Percentiles rank a stretch among this genome's conserved stretches.
phyloP scores from a whole-genome alignment of 2,329 filamentous ascomycete genomes.

The Pestalotiopsis sp. region DNA sequence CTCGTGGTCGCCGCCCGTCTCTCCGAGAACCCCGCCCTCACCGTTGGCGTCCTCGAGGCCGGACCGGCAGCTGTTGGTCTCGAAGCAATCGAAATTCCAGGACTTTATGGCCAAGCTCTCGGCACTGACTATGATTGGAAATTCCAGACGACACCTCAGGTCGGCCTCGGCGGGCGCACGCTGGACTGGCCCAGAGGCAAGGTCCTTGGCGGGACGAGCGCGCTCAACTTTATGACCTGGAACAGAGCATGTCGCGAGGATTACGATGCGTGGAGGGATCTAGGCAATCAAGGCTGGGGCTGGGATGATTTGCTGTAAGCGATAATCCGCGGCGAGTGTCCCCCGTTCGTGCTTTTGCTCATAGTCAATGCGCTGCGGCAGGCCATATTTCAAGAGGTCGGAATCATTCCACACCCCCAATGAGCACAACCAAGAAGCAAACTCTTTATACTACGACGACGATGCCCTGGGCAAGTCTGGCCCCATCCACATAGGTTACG shows the following conservation, averaged over 20 bases:
- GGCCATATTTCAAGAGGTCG: conserved; percentile 52
- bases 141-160: conserved; percentile 41
- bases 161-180: conserved; percentile 38
- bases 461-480: conserved; percentile 45
- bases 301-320: conserved; percentile 49
- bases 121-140: conserved; percentile 43
- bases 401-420: conserved; percentile 48
- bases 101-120: conserved; percentile 36
- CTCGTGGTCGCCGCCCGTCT: conserved; percentile 10
- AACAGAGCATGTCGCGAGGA: conserved; percentile 48
- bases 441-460: conserved; percentile 41
- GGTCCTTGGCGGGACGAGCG: conserved; percentile 64
- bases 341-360: too few relatives aligned
- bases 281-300: conserved; percentile 62
- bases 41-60: conserved; percentile 49
- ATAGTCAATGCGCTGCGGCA: conserved; percentile 20
- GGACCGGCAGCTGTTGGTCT: conserved; percentile 32
- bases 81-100: conserved; percentile 36
- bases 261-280: conserved; percentile 57
- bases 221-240: conserved; percentile 62
- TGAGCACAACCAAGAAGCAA: conserved; percentile 33
- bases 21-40: conserved; percentile 23
- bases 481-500: conserved; percentile 51
- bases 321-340: too few relatives aligned
- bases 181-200: conserved; percentile 46